Evolutionary conservation across 371 early-diverging fungal species (phyloP).

Genomic region (Rhizopus microsporus): DNA sequence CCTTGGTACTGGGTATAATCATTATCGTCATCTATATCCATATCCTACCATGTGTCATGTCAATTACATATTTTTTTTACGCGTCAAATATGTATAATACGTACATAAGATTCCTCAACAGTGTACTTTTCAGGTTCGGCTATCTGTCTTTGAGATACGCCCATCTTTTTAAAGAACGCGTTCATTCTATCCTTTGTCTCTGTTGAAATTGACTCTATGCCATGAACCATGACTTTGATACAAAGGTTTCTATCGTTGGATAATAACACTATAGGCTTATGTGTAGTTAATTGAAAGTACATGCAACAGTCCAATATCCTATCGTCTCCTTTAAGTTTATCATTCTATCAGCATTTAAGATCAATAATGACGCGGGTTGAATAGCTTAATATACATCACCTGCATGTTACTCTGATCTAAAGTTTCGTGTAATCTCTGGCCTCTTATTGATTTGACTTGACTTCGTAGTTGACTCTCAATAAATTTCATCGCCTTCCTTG

Average conservation of each 20-base stretch:
- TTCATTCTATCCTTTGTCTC: slow-evolving; percentile 26
- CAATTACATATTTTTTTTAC: background rate
- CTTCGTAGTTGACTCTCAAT: slow-evolving; percentile 22
- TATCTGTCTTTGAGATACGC: no score
- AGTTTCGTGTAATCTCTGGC: slow-evolving; percentile 35
- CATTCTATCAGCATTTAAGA: background rate
- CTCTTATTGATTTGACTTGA: slow-evolving; percentile 22
- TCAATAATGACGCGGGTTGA: background rate
- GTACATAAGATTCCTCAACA: slow-evolving; percentile 14
- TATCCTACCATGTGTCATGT: background rate
- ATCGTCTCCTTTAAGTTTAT: slow-evolving; percentile 34
- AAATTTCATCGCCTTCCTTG: slow-evolving; percentile 41
- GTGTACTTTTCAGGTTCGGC: background rate
- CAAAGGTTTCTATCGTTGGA: slow-evolving; percentile 47
- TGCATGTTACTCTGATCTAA: slow-evolving; percentile 13
- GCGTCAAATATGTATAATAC: background rate
- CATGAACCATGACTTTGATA: slow-evolving; percentile 51
- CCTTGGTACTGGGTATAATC: background rate
- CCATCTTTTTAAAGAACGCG: slow-evolving; percentile 9
- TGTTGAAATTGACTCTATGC: slow-evolving; percentile 31
- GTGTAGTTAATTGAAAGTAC: slow-evolving; percentile 25
- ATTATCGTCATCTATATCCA: slow-evolving; percentile 23
- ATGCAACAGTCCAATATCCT: slow-evolving; percentile 44
- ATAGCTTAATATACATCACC: slow-evolving; percentile 7
- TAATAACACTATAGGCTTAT: slow-evolving; percentile 23